Evolutionary conservation across 805 yeast genomes (phyloP).

Genomic region (Starmerella kuoi): DNA sequence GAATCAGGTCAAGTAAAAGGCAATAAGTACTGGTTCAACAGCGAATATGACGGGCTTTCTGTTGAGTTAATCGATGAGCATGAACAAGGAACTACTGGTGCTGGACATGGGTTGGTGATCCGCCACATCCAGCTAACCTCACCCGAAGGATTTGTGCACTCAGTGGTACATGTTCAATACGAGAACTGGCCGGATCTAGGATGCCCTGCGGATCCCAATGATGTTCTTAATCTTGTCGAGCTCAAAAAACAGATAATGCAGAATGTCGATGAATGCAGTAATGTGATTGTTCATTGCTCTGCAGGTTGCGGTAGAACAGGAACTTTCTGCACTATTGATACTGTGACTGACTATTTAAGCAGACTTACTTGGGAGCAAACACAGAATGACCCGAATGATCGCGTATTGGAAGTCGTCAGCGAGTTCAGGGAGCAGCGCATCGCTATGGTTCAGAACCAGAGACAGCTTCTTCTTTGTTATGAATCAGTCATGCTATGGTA

Average conservation of each 20-base stretch:
- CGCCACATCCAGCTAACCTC: conserved; percentile 36
- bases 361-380: conserved; percentile 5
- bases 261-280: background rate
- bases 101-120: conserved; percentile 20
- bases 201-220: conserved; percentile 46
- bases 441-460: conserved; percentile 73
- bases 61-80: conserved; percentile 23
- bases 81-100: background rate
- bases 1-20: conserved; percentile 81
- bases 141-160: conserved; percentile 28
- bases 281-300: conserved; percentile 70
- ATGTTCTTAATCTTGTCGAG: conserved; percentile 45
- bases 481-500: conserved; percentile 37
- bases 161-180: conserved; percentile 62
- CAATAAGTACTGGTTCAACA: conserved; percentile 71
- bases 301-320: conserved; percentile 99
- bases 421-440: conserved; percentile 61
- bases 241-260: conserved; percentile 34
- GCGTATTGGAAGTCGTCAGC: conserved; percentile 51
- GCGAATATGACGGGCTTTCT: conserved; percentile 33
- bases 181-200: conserved; percentile 82
- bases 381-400: conserved; percentile 32
- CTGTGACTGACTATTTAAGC: conserved; percentile 34
- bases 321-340: conserved; percentile 45
- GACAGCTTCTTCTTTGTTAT: conserved; percentile 64